Percentiles rank a stretch among this genome's conserved stretches.
phyloP scores from a whole-genome alignment of 805 yeast species.

The Wickerhamiella lipophila region DNA sequence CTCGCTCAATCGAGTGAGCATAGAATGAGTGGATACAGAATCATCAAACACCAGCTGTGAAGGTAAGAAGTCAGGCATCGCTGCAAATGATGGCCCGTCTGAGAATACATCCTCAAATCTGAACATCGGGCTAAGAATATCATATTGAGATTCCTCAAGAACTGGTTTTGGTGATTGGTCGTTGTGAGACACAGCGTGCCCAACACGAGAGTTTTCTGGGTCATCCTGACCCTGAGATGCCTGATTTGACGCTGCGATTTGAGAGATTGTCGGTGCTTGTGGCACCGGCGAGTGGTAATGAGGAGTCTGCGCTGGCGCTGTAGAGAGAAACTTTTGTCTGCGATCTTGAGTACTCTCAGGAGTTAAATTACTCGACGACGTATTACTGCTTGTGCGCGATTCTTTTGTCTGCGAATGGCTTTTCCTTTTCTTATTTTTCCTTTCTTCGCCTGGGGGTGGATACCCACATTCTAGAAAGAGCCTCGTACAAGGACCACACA shows the following conservation, averaged over 20 bases:
- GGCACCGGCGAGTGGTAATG: background rate
- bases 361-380: background rate
- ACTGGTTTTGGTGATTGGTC: background rate
- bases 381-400: background rate
- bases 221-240: too few species aligned
- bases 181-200: background rate
- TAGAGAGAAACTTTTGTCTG: background rate
- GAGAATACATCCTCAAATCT: background rate
- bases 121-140: conserved; percentile 2
- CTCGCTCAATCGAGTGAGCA: conserved; percentile 1
- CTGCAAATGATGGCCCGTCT: background rate
- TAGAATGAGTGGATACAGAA: background rate
- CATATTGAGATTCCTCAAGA: background rate
- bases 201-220: background rate
- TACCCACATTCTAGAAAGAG: conserved; percentile 53
- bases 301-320: background rate
- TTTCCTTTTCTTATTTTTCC: conserved; percentile 31
- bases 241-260: too few species aligned
- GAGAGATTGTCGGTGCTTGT: too few species aligned
- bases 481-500: conserved; percentile 55
- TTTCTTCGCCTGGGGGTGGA: conserved; percentile 59
- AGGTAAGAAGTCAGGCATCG: conserved; percentile 5
- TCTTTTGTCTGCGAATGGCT: background rate
- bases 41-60: background rate
- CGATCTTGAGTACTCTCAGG: background rate